Evolutionary conservation across 2,329 filamentous ascomycete genomes (phyloP), one percentile per base, ranked within the genome.

Genomic region (Rhexocercosporidium sp.): DNA sequence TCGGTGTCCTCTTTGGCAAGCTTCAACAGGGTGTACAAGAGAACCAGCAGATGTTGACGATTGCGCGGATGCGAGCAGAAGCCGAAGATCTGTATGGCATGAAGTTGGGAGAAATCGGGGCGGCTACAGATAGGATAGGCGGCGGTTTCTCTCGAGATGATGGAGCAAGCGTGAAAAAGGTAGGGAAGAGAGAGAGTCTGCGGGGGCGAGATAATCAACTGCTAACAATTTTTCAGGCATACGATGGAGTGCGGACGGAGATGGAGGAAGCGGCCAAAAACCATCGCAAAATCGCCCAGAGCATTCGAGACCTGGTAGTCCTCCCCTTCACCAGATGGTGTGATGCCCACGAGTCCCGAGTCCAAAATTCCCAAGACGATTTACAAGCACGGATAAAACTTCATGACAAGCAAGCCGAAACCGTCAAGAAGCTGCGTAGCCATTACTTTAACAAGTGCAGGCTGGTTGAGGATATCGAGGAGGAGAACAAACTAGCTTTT

Each of bases 361-460:
- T 99, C 66, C 92, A 97, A 78, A 93, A 94, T 76, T 97, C 94
- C 25, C 95, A 99, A 78, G 96, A 98, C 74, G 94, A 97, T 75
- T 87, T 99, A 25, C 95, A 98, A 79, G 82, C 85, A 57, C 92
- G 93, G 66, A 94, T 98, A 81, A 97, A 97, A 83, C 87, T 92
- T 69, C 94, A 98, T 79, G 93, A 97, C 78, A 92, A 92, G 73
- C 96, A 99, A 80, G 91, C 92, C 66, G 96, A 99, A 70, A 80
- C 87, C 22, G 93, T 97, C 69, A 93, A 94, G 85, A 98, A 98
- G 82, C 87, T 97, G 74, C 90, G 96, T 71, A 97, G 92, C 79
- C 92, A 93, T 74, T 99, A 99, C 81, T 98, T 98, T 86, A 99
- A 98, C 84, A 99, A 98, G 82, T 99, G 96, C 79, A 91, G 96